A percentile compares a stretch with the other conserved stretches of the same genome.
Evolutionary conservation across 1,139 yeast genomes (phyloP).

Genomic region (Yamadazyma spencermartinsiae): DNA sequence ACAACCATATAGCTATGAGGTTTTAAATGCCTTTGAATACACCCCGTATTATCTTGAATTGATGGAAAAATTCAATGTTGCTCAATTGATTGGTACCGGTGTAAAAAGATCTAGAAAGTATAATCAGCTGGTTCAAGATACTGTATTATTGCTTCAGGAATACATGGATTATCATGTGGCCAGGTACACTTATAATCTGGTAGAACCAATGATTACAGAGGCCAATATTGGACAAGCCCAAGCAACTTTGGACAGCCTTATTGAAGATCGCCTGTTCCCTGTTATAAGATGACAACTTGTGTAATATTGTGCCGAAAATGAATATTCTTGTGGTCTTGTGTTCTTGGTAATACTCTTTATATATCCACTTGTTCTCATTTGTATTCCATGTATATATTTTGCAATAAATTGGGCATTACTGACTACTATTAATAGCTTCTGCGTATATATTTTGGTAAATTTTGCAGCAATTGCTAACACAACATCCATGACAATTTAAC

Average conservation of each 20-base stretch:
- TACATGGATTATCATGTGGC: not conserved
- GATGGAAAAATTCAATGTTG: not conserved
- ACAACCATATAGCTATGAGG: not conserved
- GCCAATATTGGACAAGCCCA: not conserved
- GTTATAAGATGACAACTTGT: not conserved
- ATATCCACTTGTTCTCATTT: no score
- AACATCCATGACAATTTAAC: no score
- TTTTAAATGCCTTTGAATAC: not conserved
- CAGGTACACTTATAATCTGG: not conserved
- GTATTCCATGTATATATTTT: no score
- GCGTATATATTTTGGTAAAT: no score
- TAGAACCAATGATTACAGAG: not conserved
- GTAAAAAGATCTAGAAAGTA: not conserved
- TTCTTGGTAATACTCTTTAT: no score
- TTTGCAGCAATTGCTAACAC: no score
- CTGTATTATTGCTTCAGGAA: not conserved
- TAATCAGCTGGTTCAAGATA: conserved; percentile 1
- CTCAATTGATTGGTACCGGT: not conserved
- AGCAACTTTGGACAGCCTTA: not conserved
- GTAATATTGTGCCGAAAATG: no score
- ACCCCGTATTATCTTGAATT: not conserved
- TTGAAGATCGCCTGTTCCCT: not conserved
- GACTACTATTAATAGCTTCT: no score
- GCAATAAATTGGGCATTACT: no score
- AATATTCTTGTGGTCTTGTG: no score